Evolutionary conservation across 2,329 filamentous ascomycete species (phyloP).

Genomic region (Cercospora zeae-maydis): DNA sequence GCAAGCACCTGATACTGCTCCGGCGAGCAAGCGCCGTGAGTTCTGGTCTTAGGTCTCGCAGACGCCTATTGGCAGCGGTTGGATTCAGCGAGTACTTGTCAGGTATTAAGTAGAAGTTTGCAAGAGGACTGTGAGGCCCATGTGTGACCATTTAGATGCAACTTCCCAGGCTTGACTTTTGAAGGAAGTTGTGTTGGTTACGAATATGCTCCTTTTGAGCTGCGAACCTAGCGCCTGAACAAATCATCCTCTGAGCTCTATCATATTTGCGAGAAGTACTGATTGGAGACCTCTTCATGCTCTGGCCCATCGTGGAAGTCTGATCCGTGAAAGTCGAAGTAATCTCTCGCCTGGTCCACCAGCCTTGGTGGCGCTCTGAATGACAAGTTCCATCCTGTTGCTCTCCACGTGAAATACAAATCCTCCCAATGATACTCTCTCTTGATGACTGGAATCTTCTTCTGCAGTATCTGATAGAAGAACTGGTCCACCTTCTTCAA

Average conservation of each 20-base stretch:
- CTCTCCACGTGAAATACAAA: conserved; percentile 38
- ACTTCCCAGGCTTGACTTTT: too few species aligned
- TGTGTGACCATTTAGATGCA: too few species aligned
- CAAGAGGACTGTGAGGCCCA: too few species aligned
- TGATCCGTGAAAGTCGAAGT: conserved; percentile 22
- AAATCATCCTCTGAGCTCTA: too few species aligned
- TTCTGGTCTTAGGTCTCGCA: conserved; percentile 20
- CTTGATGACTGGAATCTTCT: conserved; percentile 35
- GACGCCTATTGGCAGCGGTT: conserved; percentile 17
- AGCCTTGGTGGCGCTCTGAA: conserved; percentile 39
- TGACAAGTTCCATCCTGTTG: conserved; percentile 36
- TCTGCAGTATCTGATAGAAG: conserved; percentile 35
- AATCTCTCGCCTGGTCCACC: conserved; percentile 32
- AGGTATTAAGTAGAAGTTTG: too few species aligned
- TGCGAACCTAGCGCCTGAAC: too few species aligned
- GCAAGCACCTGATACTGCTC: conserved; percentile 10
- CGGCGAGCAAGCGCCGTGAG: not conserved
- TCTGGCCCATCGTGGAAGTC: not conserved
- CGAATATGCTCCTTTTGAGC: too few species aligned
- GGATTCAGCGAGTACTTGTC: not conserved
- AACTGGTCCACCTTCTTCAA: conserved; percentile 36
- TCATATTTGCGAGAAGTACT: not conserved
- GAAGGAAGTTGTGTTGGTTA: too few species aligned
- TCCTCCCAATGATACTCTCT: conserved; percentile 34
- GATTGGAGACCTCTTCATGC: not conserved